Percentiles rank a stretch among this genome's conserved stretches.
Evolutionary conservation across 345 rosid species (phyloP).

Genomic region (Pistacia vera): DNA sequence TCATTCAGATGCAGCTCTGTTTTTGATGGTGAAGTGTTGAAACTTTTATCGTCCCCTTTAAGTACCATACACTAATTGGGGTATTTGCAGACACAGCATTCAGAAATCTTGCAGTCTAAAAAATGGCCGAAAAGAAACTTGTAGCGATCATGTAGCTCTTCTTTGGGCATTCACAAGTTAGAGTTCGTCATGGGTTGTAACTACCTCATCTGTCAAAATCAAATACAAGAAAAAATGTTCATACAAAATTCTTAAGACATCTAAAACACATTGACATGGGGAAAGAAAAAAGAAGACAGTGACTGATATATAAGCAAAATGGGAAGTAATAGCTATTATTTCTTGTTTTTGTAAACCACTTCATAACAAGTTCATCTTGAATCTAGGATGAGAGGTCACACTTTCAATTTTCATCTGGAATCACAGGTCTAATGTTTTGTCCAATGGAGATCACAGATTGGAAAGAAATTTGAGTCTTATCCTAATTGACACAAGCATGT

Average conservation of each 20-base stretch:
- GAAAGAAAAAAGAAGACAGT: background rate
- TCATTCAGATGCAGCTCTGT: too few relatives aligned
- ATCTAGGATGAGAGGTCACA: background rate
- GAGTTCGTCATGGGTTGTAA: slow-evolving; percentile 51
- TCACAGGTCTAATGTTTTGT: background rate
- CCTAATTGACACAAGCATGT: background rate
- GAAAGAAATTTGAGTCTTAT: background rate
- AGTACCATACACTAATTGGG: too few relatives aligned
- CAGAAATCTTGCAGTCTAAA: too few relatives aligned
- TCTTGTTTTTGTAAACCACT: background rate
- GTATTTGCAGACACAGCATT: too few relatives aligned
- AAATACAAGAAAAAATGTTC: slow-evolving; percentile 5
- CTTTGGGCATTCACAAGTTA: slow-evolving; percentile 24
- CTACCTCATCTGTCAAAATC: slow-evolving; percentile 33
- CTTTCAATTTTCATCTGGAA: background rate
- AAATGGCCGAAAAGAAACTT: background rate
- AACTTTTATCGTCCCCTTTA: too few relatives aligned
- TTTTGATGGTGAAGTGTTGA: too few relatives aligned
- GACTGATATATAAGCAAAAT: background rate
- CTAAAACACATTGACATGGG: background rate
- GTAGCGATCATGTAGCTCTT: slow-evolving; percentile 2
- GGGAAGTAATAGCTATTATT: background rate
- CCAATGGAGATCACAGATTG: background rate
- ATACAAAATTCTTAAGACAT: background rate
- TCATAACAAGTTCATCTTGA: slow-evolving; percentile 2